Base-by-base conservation (phyloP, 2,329 filamentous ascomycete species). In the Didymella keratinophila region DNA sequence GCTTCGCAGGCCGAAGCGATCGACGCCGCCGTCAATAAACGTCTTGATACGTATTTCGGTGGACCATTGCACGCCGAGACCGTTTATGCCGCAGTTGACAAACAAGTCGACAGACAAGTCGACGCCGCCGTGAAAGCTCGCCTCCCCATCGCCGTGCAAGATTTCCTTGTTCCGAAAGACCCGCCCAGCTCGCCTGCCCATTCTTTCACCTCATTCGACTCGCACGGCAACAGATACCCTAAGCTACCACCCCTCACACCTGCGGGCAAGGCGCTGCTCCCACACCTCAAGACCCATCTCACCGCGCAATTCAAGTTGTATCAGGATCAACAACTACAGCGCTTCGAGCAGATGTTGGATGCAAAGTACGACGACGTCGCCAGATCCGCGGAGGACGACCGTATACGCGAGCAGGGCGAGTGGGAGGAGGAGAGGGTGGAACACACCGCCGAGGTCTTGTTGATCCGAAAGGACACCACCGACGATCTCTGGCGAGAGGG, bases 21-120 rank as follows among this genome's bases (percentile, higher is more conserved):
- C 36, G 36, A 50, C 4, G 47, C 47, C n/a, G 47, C 47, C 2
- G 47, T 50, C 14, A 16, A 2, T n/a, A 50, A 36, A 50, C 47
- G 27, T 3, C 23, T 50, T n/a, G 11, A 20, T 12, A 14, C 32
- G 11, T 48, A 48, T 14, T n/a, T 48, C 20, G 14, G 9, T 11
- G 16, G 11, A n/a, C 9, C 12, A n/a, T 27, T 4, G 18, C 48
- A 43, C 11, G 12, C 27, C 16, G 27, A 51, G 18, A 18, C 8
- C 2, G 12, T 51, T 9, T 12, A 51, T 7, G 48, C 48, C 11
- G 37, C 48, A 20, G 28, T 43, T 18, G 16, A 9, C 27, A n/a
- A n/a, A n/a, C n/a, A n/a, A n/a, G n/a, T n/a, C n/a, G n/a, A n/a
- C 32, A 9, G n/a, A 27, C n/a, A 51, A 18, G 25, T 51, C 37